Base-by-base conservation (phyloP, 495 filamentous ascomycete genomes). In the Penicillium paxilli region DNA sequence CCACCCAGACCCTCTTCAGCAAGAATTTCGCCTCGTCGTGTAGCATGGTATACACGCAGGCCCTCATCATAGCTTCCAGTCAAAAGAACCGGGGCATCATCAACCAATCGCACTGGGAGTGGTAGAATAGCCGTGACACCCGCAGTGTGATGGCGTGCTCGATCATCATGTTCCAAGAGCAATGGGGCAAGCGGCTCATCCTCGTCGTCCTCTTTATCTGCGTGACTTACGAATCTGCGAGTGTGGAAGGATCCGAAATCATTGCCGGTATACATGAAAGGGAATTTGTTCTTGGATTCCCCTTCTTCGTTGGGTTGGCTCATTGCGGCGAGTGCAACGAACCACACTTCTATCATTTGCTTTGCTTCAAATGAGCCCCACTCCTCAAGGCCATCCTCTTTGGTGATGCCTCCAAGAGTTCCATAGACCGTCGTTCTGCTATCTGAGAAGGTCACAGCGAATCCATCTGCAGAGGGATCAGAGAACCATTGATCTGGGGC, bases 11-110 rank as follows among this genome's bases (percentile, higher is more conserved):
- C 71, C 33, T 75, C 58, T 59, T 96, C 87, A 0, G 83, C 83
- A 16, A 80, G 60, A 23, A 87, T 71, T 10, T 60, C 55, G 0
- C 75, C 75, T 25, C 63, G 57, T 9, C 62, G 49, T 1, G 61
- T 69, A 16, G 72, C 73, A 61, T 72, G 66, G 45, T 82, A 88
- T 20, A 96, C 73, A 28, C 94, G 80, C 32, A 97, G 72, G 64
- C 78, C 72, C 57, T 98, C 95, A 57, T 98, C 94, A 66, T 98
- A 98, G 63, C 90, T 93, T 10, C 94, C 94, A 3, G 92, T 98
- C 25, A 96, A 61, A 7, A 96, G 56, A 6, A 91, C 57, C 17
- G 78, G 77, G 0, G 72, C 69, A 16, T 64, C 70, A 17, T 70
- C 70, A 0, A 60, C 30, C 38, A 71, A 17, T 1, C 64, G 56